Evolutionary conservation across 768 basidiomycete species (phyloP), one percentile per base, ranked within the genome.

Genomic region (Serendipita indica): DNA sequence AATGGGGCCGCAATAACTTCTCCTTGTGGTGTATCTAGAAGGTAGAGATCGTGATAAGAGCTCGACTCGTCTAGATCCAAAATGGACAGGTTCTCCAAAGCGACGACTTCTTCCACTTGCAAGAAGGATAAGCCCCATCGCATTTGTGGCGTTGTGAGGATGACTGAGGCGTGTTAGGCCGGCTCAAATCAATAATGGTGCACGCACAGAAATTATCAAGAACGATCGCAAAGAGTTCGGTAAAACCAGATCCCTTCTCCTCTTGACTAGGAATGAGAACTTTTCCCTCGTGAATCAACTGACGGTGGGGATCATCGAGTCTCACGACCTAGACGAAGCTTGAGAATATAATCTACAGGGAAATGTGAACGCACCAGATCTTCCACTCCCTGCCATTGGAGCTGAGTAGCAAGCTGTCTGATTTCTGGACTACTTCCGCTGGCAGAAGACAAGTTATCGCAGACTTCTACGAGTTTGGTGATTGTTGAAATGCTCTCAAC

Each of bases 151-250:
- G n/a, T 27, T 30, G 49, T 33, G 20, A 54, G n/a, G 32, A 54
- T 20, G 7, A 54, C 49, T 54, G 32, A 16, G 10, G 30, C 7
- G 41, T 25, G n/a, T 27, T 54, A 54, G 49, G 22, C 4, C 22
- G 10, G 10, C 10, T 12, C 14, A 46, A 46, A 46, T 16, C 22
- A 10, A 14, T 46, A 14, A 16, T n/a, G 14, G 25, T 13, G 22
- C 20, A 54, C 49, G 22, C 7, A 54, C 49, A 18, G n/a, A n/a
- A 25, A 28, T 54, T 54, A 28, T 54, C 49, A n/a, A 54, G n/a
- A 28, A 54, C 25, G n/a, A 54, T 18, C 10, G 32, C 30, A 3
- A 54, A 10, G 12, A 54, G 22, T 10, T 54, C 49, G 3, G 32
- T 27, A 18, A 54, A 54, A 28, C 25, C 49, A 33, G 49, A 54